Evolutionary conservation across 2,329 filamentous ascomycete species (phyloP).

Genomic region (Neurospora crassa): DNA sequence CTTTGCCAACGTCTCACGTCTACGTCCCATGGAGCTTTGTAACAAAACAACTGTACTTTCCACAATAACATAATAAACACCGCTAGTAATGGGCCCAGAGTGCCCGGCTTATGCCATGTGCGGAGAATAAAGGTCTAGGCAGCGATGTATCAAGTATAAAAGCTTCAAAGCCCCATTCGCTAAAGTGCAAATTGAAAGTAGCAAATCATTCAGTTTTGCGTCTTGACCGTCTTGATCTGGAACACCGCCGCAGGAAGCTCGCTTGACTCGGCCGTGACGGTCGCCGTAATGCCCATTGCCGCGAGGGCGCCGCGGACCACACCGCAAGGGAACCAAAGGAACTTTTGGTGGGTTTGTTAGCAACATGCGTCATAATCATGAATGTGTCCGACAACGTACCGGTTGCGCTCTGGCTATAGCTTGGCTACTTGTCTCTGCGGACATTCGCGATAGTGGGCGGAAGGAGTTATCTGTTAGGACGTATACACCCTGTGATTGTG

Average conservation of each 20-base stretch:
- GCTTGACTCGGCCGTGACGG: conserved; percentile 79
- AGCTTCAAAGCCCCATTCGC: neutral
- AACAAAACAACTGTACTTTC: neutral
- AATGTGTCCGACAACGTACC: conserved; percentile 37
- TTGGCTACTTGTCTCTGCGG: conserved; percentile 65
- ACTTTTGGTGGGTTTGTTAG: conserved; percentile 38
- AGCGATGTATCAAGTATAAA: neutral
- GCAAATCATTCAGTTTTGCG: conserved; percentile 41
- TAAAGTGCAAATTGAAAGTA: neutral
- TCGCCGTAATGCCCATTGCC: conserved; percentile 84
- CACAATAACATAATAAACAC: neutral
- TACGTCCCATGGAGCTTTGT: neutral
- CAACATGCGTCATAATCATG: neutral
- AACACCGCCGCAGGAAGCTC: conserved; percentile 87
- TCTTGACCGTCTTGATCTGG: conserved; percentile 78
- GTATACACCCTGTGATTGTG: conserved; percentile 64
- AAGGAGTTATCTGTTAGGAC: conserved; percentile 91
- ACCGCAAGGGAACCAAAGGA: conserved; percentile 91
- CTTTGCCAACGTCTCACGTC: neutral
- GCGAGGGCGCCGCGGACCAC: conserved; percentile 85
- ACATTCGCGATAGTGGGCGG: conserved; percentile 82
- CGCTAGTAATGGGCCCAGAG: neutral
- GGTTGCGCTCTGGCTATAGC: conserved; percentile 68
- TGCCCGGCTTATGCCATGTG: neutral
- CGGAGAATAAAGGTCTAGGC: neutral